Evolutionary conservation across 208 protist genomes (phyloP).

Genomic region (Acanthamoeba polyphaga): DNA sequence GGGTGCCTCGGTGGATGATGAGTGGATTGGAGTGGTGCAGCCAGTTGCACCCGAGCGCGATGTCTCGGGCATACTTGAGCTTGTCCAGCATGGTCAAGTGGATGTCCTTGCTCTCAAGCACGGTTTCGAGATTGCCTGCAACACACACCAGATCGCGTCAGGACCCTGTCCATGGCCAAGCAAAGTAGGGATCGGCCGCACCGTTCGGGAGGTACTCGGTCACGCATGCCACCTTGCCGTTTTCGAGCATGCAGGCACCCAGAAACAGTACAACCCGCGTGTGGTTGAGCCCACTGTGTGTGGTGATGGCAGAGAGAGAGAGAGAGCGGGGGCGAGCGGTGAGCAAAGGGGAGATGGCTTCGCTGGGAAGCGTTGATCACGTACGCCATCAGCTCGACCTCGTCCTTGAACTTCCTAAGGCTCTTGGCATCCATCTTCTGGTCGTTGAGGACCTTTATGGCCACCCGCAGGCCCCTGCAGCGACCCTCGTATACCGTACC

Average conservation of each 20-base stretch:
- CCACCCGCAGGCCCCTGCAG: slow-evolving; percentile 36
- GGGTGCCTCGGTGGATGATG: slow-evolving; percentile 41
- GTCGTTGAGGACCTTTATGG: slow-evolving; percentile 68
- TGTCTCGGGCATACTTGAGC: slow-evolving; percentile 62
- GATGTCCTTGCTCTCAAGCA: slow-evolving; percentile 62
- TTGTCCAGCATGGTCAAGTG: slow-evolving; percentile 63
- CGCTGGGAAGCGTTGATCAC: neutral
- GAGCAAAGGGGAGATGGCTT: neutral
- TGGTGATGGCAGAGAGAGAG: too few species aligned
- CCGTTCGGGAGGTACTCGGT: slow-evolving; percentile 64
- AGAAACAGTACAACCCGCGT: slow-evolving; percentile 52
- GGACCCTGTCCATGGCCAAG: neutral
- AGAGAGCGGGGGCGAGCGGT: neutral
- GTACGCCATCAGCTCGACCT: slow-evolving; percentile 67
- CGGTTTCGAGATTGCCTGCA: slow-evolving; percentile 48
- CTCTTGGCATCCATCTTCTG: slow-evolving; percentile 65
- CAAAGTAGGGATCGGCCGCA: neutral
- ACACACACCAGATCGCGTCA: neutral
- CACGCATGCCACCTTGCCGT: slow-evolving; percentile 58
- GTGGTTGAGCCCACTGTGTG: slow-evolving; percentile 40
- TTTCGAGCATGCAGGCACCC: slow-evolving; percentile 47
- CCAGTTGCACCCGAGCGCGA: slow-evolving; percentile 62
- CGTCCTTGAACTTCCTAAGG: slow-evolving; percentile 65
- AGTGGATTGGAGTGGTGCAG: slow-evolving; percentile 55
- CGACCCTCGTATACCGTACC: slow-evolving; percentile 58